Conservation (phyloP, 2,329 filamentous ascomycete genomes). For the Didymella keratinophila region DNA sequence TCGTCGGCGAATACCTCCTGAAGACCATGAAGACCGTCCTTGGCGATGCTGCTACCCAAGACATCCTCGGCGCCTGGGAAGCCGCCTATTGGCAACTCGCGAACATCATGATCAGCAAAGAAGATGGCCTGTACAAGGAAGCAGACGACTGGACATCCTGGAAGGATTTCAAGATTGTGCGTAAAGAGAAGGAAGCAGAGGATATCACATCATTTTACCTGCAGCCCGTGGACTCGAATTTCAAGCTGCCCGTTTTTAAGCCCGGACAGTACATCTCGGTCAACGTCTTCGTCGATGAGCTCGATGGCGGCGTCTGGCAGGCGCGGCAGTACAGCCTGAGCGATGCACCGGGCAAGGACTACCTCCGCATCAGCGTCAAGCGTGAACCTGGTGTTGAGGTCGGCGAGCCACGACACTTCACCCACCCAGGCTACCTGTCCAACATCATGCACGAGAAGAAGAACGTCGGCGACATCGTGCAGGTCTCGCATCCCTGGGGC, state of each 20-base stretch:
- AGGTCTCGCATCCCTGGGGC: conserved; percentile 70
- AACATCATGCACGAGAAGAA: conserved; percentile 72
- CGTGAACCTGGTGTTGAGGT: conserved; percentile 64
- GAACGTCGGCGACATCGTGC: conserved; percentile 67
- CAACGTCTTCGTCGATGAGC: conserved; percentile 62
- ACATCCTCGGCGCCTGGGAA: conserved; percentile 72
- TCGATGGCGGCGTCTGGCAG: conserved; percentile 64
- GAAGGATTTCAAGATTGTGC: conserved; percentile 70
- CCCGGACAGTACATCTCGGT: conserved; percentile 79
- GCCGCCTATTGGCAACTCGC: conserved; percentile 78
- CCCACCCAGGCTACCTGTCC: conserved; percentile 71
- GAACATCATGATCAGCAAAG: conserved; percentile 73
- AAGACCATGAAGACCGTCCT: conserved; percentile 72
- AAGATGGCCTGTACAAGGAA: conserved; percentile 68
- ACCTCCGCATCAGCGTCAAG: conserved; percentile 77
- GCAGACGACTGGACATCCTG: conserved; percentile 71
- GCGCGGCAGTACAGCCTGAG: conserved; percentile 77
- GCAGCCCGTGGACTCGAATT: conserved; percentile 66
- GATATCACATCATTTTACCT: conserved; percentile 77
- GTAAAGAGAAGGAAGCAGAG: conserved; percentile 71
- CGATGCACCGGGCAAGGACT: conserved; percentile 66
- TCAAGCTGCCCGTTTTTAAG: conserved; percentile 67
- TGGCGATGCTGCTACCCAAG: conserved; percentile 69
- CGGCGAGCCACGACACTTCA: conserved; percentile 55
- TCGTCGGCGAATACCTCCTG: conserved; percentile 74